Evolutionary conservation across 805 yeast species (phyloP).

Genomic region (Nakazawaea peltata): DNA sequence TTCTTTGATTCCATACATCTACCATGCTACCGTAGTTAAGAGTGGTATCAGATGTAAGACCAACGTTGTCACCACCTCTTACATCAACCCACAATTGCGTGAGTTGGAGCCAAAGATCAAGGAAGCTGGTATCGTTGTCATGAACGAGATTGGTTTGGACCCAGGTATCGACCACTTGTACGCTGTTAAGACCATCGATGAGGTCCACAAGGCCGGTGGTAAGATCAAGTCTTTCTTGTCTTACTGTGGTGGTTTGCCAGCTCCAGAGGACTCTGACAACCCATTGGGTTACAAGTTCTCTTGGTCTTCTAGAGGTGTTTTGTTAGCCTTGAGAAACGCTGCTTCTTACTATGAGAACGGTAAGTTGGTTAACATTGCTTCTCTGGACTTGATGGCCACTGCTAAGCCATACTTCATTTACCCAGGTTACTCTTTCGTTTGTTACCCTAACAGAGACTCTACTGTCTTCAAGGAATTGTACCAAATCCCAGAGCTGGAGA

Average conservation of each 20-base stretch:
- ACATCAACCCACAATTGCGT: conserved; percentile 85
- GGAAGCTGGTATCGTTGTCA: conserved; percentile 92
- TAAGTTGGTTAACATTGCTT: conserved; percentile 65
- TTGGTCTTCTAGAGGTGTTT: conserved; percentile 98
- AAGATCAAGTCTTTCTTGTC: conserved; percentile 90
- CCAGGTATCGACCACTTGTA: conserved; percentile 98
- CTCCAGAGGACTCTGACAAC: conserved; percentile 96
- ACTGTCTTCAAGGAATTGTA: conserved; percentile 89
- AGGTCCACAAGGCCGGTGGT: conserved; percentile 87
- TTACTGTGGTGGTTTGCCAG: conserved; percentile 98
- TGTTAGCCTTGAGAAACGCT: conserved; percentile 88
- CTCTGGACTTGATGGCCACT: conserved; percentile 90
- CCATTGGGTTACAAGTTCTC: conserved; percentile 98
- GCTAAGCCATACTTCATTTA: conserved; percentile 93
- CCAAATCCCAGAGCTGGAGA: conserved; percentile 94
- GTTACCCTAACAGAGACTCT: conserved; percentile 98
- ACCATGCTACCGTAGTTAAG: conserved; percentile 88
- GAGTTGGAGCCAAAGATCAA: conserved; percentile 82
- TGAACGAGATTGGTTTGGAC: conserved; percentile 98
- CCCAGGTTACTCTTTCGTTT: conserved; percentile 92
- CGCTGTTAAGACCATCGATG: conserved; percentile 97
- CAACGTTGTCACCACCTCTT: conserved; percentile 89
- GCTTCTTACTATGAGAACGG: conserved; percentile 90
- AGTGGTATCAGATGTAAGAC: conserved; percentile 86
- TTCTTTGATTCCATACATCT: conserved; percentile 93